Conservation (phyloP, 768 basidiomycete genomes). For the Clitopilus hobsonii region DNA sequence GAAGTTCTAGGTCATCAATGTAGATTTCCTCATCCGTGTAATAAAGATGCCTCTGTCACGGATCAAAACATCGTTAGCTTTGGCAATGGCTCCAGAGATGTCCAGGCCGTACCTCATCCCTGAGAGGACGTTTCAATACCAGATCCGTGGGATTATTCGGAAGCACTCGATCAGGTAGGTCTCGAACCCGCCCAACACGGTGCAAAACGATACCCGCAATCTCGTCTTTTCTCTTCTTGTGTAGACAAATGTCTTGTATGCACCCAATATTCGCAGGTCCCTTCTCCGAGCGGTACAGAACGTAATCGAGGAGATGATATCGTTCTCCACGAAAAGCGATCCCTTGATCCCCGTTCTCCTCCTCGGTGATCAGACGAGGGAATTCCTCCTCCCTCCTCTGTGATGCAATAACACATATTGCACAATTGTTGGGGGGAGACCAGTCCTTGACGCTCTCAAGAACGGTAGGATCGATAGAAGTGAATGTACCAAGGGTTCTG, state of each 20-base stretch:
- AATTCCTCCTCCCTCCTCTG: constrained; percentile 25
- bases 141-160: constrained; percentile 19
- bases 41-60: constrained; percentile 62
- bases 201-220: constrained; percentile 19
- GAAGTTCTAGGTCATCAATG: constrained; percentile 22
- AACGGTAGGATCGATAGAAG: constrained; percentile 28
- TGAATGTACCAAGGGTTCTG: constrained; percentile 38
- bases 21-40: constrained; percentile 42
- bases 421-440: constrained; percentile 50
- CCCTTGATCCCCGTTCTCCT: constrained; percentile 28
- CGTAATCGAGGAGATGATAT: constrained; percentile 64
- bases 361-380: constrained; percentile 25
- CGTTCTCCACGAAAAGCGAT: constrained; percentile 38
- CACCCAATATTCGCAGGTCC: constrained; percentile 59
- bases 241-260: constrained; percentile 29
- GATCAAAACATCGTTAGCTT: background rate
- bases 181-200: constrained; percentile 46
- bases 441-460: constrained; percentile 17
- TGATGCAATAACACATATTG: constrained; percentile 33
- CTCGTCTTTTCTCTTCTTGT: constrained; percentile 11
- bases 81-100: background rate
- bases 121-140: constrained; percentile 21
- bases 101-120: constrained; percentile 49
- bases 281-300: constrained; percentile 39
- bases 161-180: constrained; percentile 28